Conservation (phyloP, 805 yeast genomes). For the Candida odintsovae region DNA sequence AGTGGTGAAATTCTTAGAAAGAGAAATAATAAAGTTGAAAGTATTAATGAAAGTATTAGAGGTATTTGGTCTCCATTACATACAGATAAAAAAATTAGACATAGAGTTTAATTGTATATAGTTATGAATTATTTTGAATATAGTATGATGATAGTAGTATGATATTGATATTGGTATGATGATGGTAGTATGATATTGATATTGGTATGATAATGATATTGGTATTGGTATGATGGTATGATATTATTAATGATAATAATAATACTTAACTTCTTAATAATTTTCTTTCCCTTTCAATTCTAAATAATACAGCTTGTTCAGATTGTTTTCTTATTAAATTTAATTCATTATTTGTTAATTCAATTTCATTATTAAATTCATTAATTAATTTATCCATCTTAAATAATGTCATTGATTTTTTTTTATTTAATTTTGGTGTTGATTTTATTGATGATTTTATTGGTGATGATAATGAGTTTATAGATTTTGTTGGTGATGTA, state of each 20-base stretch:
- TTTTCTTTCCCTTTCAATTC: constrained; percentile 23
- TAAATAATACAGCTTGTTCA: constrained; percentile 21
- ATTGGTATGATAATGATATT: not conserved
- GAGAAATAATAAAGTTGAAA: constrained; percentile 72
- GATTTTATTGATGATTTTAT: constrained; percentile 10
- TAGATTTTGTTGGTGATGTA: constrained; percentile 7
- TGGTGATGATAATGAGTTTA: constrained; percentile 2
- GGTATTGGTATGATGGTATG: not conserved
- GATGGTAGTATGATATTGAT: not conserved
- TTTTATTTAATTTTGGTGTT: constrained; percentile 23
- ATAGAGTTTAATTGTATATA: constrained; percentile 5
- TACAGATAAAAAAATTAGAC: constrained; percentile 46
- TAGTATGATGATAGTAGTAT: no score
- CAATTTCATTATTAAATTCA: constrained; percentile 7
- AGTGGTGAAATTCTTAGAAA: constrained; percentile 59
- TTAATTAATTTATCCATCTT: constrained; percentile 21
- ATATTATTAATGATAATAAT: not conserved
- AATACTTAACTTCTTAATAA: constrained; percentile 5
- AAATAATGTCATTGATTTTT: constrained; percentile 21
- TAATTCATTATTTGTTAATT: constrained; percentile 18
- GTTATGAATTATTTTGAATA: no score
- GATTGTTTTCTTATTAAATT: constrained; percentile 13
- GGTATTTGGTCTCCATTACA: constrained; percentile 98
- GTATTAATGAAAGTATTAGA: constrained; percentile 78
- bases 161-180: not conserved